These are phyloP conservation scores for Plasmodium knowlesi DNA, from an alignment of 169 alveolate species.

Conservation along the genomic window DNA sequence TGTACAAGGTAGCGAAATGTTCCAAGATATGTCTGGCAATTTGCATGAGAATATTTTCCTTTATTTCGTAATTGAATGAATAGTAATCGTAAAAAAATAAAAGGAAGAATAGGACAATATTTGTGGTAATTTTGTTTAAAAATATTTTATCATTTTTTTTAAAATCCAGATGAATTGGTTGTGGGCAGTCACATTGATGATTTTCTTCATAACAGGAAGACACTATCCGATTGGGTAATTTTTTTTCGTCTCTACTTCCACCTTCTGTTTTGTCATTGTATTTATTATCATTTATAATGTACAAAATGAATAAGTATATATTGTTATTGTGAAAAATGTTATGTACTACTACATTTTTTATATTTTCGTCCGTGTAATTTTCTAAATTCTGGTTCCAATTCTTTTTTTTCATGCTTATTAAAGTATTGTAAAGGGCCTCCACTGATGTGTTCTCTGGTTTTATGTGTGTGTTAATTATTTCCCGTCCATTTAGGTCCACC, in stretches of 20 bases:
- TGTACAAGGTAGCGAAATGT: constrained; percentile 55
- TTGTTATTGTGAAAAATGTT: constrained; percentile 67
- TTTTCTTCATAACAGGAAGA: background rate
- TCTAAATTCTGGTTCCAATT: constrained; percentile 41
- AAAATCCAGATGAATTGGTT: background rate
- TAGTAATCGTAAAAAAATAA: constrained; percentile 74
- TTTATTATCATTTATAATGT: constrained; percentile 63
- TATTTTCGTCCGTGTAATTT: constrained; percentile 44
- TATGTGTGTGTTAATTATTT: background rate
- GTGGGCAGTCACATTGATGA: background rate
- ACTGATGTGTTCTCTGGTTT: background rate
- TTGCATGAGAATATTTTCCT: constrained; percentile 72
- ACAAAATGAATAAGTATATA: constrained; percentile 55
- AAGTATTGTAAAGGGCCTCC: background rate
- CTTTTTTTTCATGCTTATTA: constrained; percentile 24
- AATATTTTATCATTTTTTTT: constrained; percentile 56
- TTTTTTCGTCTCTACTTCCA: background rate
- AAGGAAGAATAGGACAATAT: constrained; percentile 58
- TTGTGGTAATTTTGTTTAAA: constrained; percentile 62
- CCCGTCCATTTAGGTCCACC: background rate
- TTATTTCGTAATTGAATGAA: constrained; percentile 57
- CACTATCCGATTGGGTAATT: background rate
- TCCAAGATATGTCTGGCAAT: constrained; percentile 62
- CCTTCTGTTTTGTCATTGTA: constrained; percentile 1
- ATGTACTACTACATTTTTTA: constrained; percentile 43